Base-by-base conservation (phyloP, 441 rosid genomes). In the Eutrema salsugineum region DNA sequence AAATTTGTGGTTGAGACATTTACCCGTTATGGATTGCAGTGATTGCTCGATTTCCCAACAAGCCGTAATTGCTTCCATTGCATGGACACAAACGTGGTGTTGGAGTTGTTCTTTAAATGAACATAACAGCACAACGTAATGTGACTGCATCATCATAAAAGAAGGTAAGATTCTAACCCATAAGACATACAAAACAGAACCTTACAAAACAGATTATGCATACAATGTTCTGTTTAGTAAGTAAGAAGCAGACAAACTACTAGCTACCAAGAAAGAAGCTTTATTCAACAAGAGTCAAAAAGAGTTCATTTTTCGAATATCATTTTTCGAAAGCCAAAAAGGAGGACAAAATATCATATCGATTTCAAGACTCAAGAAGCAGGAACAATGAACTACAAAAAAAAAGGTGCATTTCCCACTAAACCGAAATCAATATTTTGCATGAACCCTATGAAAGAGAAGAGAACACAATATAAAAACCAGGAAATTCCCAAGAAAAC, bases 31-130 rank as follows among this genome's bases (percentile, higher is more conserved):
- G 61, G 82, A 81, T 76, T 85, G 89, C 11, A 87, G 76, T 33
- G 87, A 81, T 58, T 85, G 89, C 81, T 85, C 89, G 66, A 87
- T 84, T 43, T 87, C 88, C 89, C 88, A 87, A 63, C 89, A 85
- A 66, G 88, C 87, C 81, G 86, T 85, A 32, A 87, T 88, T 19
- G 92, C 88, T 84, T 87, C 89, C 92, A 87, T 85, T 27, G 89
- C 89, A 64, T 87, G 89, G 14, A 85, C 88, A 50, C 89, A 83
- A 32, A 87, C 89, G 38, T 87, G 92, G 73, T 87, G 88, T 72
- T 85, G 88, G 65, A 87, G 83, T 81, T 87, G 88, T 16, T 87
- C 89, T 85, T 85, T 87, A 35, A 87, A 81, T 53, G 86, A 84
- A 72, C 86, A 83, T 68, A 87, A 81, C 79, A 87, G 66, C 12